These are phyloP conservation scores for Colletotrichum orbiculare DNA, from an alignment of 2,329 filamentous ascomycete genomes.

Conservation along the genomic window DNA sequence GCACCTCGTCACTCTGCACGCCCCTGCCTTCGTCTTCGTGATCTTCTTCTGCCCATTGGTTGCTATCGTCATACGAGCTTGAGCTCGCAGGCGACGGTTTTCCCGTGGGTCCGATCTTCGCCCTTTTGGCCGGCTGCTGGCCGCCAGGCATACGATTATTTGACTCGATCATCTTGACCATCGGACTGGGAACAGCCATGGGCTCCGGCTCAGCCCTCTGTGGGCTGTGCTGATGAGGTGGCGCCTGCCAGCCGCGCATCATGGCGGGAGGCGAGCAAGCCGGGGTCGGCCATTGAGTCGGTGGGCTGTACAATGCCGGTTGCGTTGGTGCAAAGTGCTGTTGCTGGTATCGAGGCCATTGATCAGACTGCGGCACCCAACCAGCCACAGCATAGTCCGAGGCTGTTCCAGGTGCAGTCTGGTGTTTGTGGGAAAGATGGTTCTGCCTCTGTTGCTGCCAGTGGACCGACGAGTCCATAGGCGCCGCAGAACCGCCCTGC, in stretches of 20 bases:
- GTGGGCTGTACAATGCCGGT: background rate
- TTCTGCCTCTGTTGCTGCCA: background rate
- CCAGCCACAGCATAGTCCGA: background rate
- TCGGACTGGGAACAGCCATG: background rate
- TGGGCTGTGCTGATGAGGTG: background rate
- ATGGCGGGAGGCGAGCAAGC: background rate
- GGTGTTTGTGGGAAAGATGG: background rate
- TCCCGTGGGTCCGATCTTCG: background rate
- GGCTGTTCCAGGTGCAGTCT: background rate
- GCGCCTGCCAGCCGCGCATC: background rate
- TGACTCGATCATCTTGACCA: background rate
- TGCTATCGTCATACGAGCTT: background rate
- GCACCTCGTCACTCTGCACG: background rate
- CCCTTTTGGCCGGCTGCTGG: background rate
- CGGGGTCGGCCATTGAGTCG: background rate
- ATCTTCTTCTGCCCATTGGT: background rate
- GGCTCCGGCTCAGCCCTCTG: background rate
- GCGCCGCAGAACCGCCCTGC: background rate
- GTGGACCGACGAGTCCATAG: background rate
- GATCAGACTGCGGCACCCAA: background rate
- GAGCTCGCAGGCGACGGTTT: background rate
- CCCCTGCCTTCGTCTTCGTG: background rate
- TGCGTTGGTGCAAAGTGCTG: background rate
- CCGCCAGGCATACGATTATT: background rate
- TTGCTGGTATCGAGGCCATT: constrained; percentile 1